Base-by-base conservation (phyloP, 345 rosid species). In the Heritiera fomes region DNA sequence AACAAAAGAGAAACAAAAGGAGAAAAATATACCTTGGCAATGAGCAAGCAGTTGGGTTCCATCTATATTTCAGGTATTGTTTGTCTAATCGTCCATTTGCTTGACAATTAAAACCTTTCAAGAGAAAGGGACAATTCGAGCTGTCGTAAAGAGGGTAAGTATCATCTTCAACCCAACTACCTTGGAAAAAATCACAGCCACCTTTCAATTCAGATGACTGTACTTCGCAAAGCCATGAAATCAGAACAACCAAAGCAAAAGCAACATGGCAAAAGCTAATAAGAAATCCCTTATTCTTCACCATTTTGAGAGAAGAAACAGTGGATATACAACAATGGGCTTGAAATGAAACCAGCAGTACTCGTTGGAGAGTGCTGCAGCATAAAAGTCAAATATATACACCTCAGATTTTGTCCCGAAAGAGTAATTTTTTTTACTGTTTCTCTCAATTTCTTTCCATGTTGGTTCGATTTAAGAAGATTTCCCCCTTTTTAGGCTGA, bases 41-140 rank as follows among this genome's bases (percentile, higher is more conserved):
- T 63, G 79, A 52, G 62, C 93, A 90, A 75, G 61, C 46, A 5
- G 55, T 55, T 14, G 94, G 94, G 62, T 85, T 83, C 94, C 94
- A 90, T 81, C 73, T 80, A 77, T 86, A 86, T 5, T 78, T 82
- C 75, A 87, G 87, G 65, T 85, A 89, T 15, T 52, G 60, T 8
- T 43, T 74, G 66, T 89, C 94, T 0, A 84, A 87, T 28, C 91
- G 89, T 20, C 88, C 88, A 50, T 88, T 88, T 59, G 73, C 78
- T 64, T 69, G 84, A 79, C 94, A 89, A 70, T 84, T 80, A 75
- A 89, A 90, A 32, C 80, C 86, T 50, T 11, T 68, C 63, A 76
- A 78, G 13, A 89, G 61, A 69, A 85, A 87, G 7, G 92, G 85
- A 63, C 94, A 89, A 5, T 50, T 14, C 6, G 87, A 75, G 17